phyloP scores from a whole-genome alignment of 495 filamentous ascomycete species.

The Aspergillus nanangensis region DNA sequence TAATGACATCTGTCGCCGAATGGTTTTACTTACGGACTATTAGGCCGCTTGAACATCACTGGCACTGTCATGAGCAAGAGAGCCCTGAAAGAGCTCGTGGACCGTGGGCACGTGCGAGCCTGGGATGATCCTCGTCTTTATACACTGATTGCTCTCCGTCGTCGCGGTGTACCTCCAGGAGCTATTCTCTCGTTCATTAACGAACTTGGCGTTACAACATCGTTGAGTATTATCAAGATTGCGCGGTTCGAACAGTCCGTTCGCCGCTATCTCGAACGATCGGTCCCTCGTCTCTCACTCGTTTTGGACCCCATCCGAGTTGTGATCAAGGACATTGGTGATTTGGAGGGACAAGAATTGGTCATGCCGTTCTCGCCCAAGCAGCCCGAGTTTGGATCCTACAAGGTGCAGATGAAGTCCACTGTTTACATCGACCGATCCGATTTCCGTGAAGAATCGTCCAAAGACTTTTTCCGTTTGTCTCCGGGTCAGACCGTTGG shows the following conservation, averaged over 20 bases:
- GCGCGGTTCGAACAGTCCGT: constrained; percentile 73
- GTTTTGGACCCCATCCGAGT: constrained; percentile 68
- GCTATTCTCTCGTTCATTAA: constrained; percentile 85
- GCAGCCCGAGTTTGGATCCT: constrained; percentile 20
- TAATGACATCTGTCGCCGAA: not conserved
- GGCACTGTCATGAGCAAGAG: constrained; percentile 84
- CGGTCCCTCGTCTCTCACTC: constrained; percentile 81
- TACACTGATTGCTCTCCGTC: constrained; percentile 78
- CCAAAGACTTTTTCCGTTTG: constrained; percentile 87
- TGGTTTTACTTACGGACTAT: not conserved
- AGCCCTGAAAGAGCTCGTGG: constrained; percentile 72
- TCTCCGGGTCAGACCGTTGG: constrained; percentile 88
- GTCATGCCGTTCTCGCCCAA: constrained; percentile 61
- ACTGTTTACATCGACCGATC: constrained; percentile 92
- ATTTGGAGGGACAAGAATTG: constrained; percentile 58
- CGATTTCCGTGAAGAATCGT: constrained; percentile 86
- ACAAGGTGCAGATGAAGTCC: constrained; percentile 58
- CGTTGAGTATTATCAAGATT: constrained; percentile 66
- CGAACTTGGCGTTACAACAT: constrained; percentile 81
- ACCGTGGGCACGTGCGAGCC: constrained; percentile 64
- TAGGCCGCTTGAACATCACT: constrained; percentile 65
- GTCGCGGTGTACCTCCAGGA: constrained; percentile 79
- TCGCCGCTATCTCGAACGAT: constrained; percentile 74
- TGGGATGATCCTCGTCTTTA: constrained; percentile 91
- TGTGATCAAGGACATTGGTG: constrained; percentile 68